Evolutionary conservation across 2,329 filamentous ascomycete genomes (phyloP).

Genomic region (Alternaria gaisen): DNA sequence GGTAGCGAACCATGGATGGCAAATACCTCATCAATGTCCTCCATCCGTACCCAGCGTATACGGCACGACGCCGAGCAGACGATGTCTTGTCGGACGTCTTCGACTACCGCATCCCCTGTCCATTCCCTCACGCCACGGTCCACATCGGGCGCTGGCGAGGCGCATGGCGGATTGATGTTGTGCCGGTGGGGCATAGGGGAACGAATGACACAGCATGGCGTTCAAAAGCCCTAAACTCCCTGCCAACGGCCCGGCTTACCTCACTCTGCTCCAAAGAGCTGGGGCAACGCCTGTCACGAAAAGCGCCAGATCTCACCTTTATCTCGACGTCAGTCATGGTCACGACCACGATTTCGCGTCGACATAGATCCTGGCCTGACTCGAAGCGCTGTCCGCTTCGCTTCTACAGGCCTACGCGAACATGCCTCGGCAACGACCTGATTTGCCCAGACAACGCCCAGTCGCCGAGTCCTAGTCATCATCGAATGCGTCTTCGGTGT

Average conservation of each 20-base stretch:
- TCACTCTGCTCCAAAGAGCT: neutral
- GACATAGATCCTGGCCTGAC: neutral
- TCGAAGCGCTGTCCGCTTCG: neutral
- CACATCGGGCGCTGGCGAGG: slow-evolving; percentile 12
- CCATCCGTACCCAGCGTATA: slow-evolving; percentile 17
- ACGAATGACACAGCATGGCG: slow-evolving; percentile 13
- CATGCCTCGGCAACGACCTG: slow-evolving; percentile 6
- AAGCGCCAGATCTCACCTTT: neutral
- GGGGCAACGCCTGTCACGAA: neutral
- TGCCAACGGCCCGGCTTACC: slow-evolving; percentile 15
- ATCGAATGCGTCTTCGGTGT: slow-evolving; percentile 7
- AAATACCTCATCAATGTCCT: slow-evolving; percentile 14
- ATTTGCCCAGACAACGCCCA: slow-evolving; percentile 17
- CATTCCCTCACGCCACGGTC: slow-evolving; percentile 24
- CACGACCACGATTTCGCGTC: neutral
- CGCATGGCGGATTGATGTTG: slow-evolving; percentile 22
- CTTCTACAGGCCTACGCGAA: neutral
- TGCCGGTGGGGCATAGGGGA: slow-evolving; percentile 15
- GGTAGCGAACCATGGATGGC: slow-evolving; percentile 11
- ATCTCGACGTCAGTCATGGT: neutral
- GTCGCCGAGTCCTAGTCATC: slow-evolving; percentile 11
- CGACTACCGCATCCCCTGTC: slow-evolving; percentile 19
- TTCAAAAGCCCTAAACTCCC: neutral
- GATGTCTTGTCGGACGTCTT: slow-evolving; percentile 28
- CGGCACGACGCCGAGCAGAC: slow-evolving; percentile 16